Evolutionary conservation across 2,329 filamentous ascomycete genomes (phyloP), one percentile per base, ranked within the genome.

Genomic region (Harringtonia lauricola): DNA sequence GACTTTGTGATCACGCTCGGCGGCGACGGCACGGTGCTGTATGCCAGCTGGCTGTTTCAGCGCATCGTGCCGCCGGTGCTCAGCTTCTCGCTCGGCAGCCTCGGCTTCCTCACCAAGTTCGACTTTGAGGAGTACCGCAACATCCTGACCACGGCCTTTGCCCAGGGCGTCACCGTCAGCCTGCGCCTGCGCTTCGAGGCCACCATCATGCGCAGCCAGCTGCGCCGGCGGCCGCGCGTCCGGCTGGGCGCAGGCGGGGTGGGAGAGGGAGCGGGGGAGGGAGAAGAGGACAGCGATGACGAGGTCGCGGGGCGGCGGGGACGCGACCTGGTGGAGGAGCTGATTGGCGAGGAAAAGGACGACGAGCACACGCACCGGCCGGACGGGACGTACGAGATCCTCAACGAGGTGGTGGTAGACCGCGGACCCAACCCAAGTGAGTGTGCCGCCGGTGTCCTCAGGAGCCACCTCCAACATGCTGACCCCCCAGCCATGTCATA

Each of bases 381-480:
- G 0, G 86, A 92, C 54, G 79, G 80, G 33, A 89, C 85, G 2
- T 87, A 81, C 59, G 86, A 95, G 61, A 94, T 96, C 46, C 66
- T 98, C 49, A 98, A 98, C 55, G 92, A 98, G 59, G 80, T 96
- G n/a, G 90, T 98, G 9, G 79, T 96, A 26, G 92, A 98, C 57
- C 76, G 92, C 17, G 92, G 92, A 0, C 92, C 92, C 8, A 95
- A 94, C 61, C 80, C 90, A 37, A 95, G 83, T 87, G 67, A 67
- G 81, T 70, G 8, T 19, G 12, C 5, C 8, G 26, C 35, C 29
- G 26, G 34, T 28, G 15, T 19, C 33, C n/a, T 35, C 21, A 7
- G 19, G 3, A 12, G 22, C 24, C 6, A 41, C 14, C 36, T 28
- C 15, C n/a, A n/a, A n/a, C n/a, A n/a, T n/a, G n/a, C n/a, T 28